Evolutionary conservation across 23 red algal species (phyloP).

Genomic region (Cyanidioschyzon merolae): DNA sequence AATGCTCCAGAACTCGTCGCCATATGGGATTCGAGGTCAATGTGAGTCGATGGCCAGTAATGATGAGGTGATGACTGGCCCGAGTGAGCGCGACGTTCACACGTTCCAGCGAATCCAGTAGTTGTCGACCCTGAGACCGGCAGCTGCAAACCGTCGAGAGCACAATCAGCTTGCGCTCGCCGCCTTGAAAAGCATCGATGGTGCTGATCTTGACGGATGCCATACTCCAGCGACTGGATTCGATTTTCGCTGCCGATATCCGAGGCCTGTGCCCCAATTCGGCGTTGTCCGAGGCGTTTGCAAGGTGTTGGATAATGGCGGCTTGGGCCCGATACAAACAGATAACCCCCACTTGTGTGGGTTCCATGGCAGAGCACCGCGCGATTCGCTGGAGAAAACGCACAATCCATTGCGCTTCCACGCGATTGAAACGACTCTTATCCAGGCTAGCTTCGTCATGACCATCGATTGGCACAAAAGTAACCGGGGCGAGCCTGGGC

Average conservation of each 20-base stretch:
- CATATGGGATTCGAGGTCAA: constrained; percentile 14
- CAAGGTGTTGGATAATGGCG: neutral
- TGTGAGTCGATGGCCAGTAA: constrained; percentile 41
- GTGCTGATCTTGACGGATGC: constrained; percentile 1
- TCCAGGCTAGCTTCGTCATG: neutral
- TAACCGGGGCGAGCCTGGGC: neutral
- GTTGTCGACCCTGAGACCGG: neutral
- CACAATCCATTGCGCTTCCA: neutral
- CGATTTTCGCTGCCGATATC: too few species aligned
- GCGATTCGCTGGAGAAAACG: neutral
- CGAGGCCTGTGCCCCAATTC: too few species aligned
- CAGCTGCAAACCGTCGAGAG: constrained; percentile 57
- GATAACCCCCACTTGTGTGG: constrained; percentile 2
- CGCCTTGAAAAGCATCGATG: constrained; percentile 95
- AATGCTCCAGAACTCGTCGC: neutral
- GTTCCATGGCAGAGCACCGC: neutral
- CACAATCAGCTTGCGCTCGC: constrained; percentile 83
- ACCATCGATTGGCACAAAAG: neutral
- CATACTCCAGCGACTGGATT: neutral
- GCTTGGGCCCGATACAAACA: constrained; percentile 14
- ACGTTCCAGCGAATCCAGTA: constrained; percentile 23
- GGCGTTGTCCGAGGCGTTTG: neutral
- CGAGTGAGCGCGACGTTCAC: constrained; percentile 89
- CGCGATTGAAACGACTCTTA: neutral
- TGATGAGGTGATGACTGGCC: constrained; percentile 57